Evolutionary conservation across 805 yeast genomes (phyloP).

Genomic region (Cyberlindnera xylosilytica): DNA sequence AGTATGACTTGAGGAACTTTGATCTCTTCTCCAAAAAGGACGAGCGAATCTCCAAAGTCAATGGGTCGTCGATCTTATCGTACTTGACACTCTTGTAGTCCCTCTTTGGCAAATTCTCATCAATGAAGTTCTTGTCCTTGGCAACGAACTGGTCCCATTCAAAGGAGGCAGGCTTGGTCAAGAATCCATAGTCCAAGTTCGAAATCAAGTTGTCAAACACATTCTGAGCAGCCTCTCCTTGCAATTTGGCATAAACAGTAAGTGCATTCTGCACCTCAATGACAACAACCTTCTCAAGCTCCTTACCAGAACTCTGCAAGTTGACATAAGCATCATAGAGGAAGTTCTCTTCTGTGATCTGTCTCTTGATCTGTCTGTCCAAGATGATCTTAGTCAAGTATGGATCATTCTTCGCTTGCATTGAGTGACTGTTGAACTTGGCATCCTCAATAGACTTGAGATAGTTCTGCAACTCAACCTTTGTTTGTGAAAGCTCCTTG

Average conservation of each 20-base stretch:
- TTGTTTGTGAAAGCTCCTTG: conserved; percentile 67
- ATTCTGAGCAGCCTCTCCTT: conserved; percentile 71
- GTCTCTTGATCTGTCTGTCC: conserved; percentile 75
- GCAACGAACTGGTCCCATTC: conserved; percentile 88
- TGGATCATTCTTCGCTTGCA: conserved; percentile 70
- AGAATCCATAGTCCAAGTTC: conserved; percentile 63
- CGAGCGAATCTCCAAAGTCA: conserved; percentile 64
- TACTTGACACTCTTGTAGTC: conserved; percentile 59
- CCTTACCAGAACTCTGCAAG: conserved; percentile 82
- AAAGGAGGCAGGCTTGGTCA: conserved; percentile 70
- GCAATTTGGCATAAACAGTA: conserved; percentile 63
- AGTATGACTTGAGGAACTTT: conserved; percentile 86
- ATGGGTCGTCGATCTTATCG: conserved; percentile 64
- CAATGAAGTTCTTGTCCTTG: conserved; percentile 69
- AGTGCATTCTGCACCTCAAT: conserved; percentile 82
- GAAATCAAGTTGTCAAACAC: conserved; percentile 66
- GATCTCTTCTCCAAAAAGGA: conserved; percentile 88
- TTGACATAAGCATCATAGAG: conserved; percentile 86
- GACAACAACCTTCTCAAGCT: conserved; percentile 83
- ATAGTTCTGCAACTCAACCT: conserved; percentile 50
- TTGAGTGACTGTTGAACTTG: conserved; percentile 41
- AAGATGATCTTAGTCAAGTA: conserved; percentile 66
- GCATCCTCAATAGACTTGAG: conserved; percentile 62
- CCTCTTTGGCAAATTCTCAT: conserved; percentile 59
- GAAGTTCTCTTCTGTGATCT: conserved; percentile 78